Conservation (phyloP, 352 stramenopile species). For the Pythium utonaiense region DNA sequence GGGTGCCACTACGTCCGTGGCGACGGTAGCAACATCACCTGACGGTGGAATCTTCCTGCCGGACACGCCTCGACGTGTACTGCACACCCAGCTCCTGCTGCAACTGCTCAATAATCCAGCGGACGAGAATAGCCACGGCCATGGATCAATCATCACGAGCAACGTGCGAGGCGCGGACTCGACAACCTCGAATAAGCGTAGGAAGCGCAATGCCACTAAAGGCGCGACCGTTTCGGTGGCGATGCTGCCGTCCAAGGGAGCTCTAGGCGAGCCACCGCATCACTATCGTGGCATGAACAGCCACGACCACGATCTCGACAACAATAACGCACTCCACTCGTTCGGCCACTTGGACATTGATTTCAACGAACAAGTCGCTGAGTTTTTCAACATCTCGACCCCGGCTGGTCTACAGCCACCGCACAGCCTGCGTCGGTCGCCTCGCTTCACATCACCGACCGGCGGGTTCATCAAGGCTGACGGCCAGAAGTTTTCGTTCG, state of each 20-base stretch:
- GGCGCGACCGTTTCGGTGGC: conserved; percentile 23
- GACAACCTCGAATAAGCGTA: conserved; percentile 37
- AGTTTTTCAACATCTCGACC: conserved; percentile 79
- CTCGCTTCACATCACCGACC: conserved; percentile 62
- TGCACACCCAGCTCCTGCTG: conserved; percentile 80
- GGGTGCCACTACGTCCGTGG: conserved; percentile 3
- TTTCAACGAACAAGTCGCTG: conserved; percentile 85
- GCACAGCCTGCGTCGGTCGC: conserved; percentile 71
- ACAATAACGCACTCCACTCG: conserved; percentile 49
- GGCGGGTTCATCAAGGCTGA: conserved; percentile 63
- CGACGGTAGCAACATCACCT: conserved; percentile 4
- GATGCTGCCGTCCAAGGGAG: conserved; percentile 31
- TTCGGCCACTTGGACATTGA: conserved; percentile 86
- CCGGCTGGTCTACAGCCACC: conserved; percentile 54
- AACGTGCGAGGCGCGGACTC: background rate
- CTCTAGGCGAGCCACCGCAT: conserved; percentile 19
- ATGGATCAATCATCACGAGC: background rate
- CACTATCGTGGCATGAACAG: background rate
- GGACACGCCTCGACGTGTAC: conserved; percentile 62
- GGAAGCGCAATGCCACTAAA: conserved; percentile 42
- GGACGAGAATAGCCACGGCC: conserved; percentile 31
- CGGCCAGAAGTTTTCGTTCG: conserved; percentile 81
- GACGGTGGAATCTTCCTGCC: conserved; percentile 76
- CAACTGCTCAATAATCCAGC: conserved; percentile 57
- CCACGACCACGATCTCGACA: conserved; percentile 49